phyloP scores from a whole-genome alignment of 345 rosid genomes.

The Populus simonii region DNA sequence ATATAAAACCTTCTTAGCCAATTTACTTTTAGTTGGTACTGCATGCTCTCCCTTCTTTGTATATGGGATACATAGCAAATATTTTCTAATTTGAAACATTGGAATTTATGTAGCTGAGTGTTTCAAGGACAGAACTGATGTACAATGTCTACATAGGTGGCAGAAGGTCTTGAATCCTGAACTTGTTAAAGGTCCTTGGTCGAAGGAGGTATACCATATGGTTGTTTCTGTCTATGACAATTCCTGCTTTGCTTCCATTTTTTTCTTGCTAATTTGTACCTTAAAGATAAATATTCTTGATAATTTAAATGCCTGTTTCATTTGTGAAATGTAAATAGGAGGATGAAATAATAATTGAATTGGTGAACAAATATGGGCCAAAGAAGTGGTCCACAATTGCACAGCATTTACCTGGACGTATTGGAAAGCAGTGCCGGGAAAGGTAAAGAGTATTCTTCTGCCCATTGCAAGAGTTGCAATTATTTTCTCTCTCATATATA shows the following conservation, averaged over 20 bases:
- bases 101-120: conserved; percentile 72
- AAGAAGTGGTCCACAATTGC: conserved; percentile 99
- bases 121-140: conserved; percentile 99
- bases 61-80: not conserved
- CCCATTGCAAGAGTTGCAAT: not conserved
- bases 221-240: conserved; percentile 10
- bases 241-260: not conserved
- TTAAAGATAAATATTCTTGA: not conserved
- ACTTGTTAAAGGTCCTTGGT: conserved; percentile 99
- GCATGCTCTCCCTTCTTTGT: not conserved
- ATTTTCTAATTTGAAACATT: conserved; percentile 30
- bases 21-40: not conserved
- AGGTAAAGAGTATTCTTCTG: conserved; percentile 44
- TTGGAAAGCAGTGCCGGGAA: conserved; percentile 97
- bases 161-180: conserved; percentile 99
- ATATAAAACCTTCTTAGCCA: not conserved
- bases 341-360: conserved; percentile 75
- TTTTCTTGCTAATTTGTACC: not conserved
- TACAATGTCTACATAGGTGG: conserved; percentile 99
- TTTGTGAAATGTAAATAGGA: conserved; percentile 50
- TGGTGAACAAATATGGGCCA: conserved; percentile 82
- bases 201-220: conserved; percentile 47
- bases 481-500: not conserved
- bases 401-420: conserved; percentile 91
- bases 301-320: not conserved